These are phyloP conservation scores for Pythium coloratum DNA, from an alignment of 352 stramenopile species.

Conservation along the genomic window DNA sequence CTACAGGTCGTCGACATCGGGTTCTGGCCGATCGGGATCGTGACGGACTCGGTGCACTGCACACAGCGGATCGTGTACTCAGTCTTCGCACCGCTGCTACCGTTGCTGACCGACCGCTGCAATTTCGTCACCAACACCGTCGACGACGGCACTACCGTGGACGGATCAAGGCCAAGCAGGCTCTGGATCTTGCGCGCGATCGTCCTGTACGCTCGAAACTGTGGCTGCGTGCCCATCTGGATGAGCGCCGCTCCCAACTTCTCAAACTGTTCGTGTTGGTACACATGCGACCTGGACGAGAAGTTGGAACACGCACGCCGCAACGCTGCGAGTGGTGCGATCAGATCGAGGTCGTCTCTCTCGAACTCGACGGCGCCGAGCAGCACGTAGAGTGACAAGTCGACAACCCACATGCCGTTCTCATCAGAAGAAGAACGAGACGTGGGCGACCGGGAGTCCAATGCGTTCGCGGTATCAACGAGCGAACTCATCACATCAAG, in stretches of 20 bases:
- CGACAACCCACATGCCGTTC: conserved; percentile 36
- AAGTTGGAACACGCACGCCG: conserved; percentile 40
- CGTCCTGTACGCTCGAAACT: conserved; percentile 44
- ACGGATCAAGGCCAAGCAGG: conserved; percentile 49
- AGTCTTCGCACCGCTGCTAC: not conserved
- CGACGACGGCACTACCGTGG: not conserved
- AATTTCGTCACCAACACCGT: too few species aligned
- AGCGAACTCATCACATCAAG: conserved; percentile 58
- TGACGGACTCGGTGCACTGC: conserved; percentile 57
- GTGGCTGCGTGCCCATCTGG: conserved; percentile 29
- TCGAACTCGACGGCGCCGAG: conserved; percentile 37
- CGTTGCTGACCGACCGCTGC: conserved; percentile 17
- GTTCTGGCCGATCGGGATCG: conserved; percentile 34
- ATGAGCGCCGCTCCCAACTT: conserved; percentile 42
- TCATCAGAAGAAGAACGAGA: not conserved
- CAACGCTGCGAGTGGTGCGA: conserved; percentile 41
- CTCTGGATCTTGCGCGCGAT: conserved; percentile 37
- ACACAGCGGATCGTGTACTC: conserved; percentile 49
- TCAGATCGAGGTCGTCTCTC: conserved; percentile 45
- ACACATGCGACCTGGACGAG: conserved; percentile 37
- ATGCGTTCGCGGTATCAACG: conserved; percentile 37
- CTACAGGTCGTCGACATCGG: conserved; percentile 33
- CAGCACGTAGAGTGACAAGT: conserved; percentile 49
- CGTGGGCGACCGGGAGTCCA: not conserved
- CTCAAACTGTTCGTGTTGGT: conserved; percentile 48